Conservation (phyloP, 305 asterid species). For the Euphrasia arctica region DNA sequence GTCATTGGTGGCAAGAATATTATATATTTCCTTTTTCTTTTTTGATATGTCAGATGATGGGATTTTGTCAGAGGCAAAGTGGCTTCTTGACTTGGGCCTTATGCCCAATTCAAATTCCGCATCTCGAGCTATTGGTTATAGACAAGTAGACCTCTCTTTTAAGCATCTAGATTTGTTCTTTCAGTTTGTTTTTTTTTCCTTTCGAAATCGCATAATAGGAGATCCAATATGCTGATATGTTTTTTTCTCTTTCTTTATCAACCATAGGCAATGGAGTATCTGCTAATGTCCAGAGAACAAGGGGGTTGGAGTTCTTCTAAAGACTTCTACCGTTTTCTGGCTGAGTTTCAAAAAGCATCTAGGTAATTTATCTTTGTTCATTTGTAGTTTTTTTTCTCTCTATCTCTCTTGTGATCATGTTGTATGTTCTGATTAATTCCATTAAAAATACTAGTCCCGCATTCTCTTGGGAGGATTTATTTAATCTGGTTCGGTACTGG, state of each 20-base stretch:
- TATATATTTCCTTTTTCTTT: not conserved
- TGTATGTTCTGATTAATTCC: constrained; percentile 3
- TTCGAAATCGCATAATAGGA: constrained; percentile 2
- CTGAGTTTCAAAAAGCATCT: constrained; percentile 81
- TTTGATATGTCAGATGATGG: constrained; percentile 53
- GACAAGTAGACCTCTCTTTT: constrained; percentile 64
- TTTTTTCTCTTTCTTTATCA: constrained; percentile 17
- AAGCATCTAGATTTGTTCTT: constrained; percentile 13
- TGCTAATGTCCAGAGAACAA: constrained; percentile 62
- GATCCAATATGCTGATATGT: constrained; percentile 5
- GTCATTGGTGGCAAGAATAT: not conserved
- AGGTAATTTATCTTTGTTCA: constrained; percentile 40
- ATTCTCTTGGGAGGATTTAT: not conserved
- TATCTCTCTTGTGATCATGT: constrained; percentile 10
- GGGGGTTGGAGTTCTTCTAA: constrained; percentile 66
- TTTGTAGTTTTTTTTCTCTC: not conserved
- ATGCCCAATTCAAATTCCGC: constrained; percentile 89
- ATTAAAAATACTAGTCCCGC: constrained; percentile 2
- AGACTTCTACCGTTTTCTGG: constrained; percentile 58
- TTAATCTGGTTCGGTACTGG: not conserved
- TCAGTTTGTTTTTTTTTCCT: not conserved
- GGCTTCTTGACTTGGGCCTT: constrained; percentile 95
- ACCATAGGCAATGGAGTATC: constrained; percentile 81
- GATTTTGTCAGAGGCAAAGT: constrained; percentile 73
- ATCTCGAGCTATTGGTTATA: constrained; percentile 94